Evolutionary conservation across 768 basidiomycete species (phyloP), one percentile per base, ranked within the genome.

Genomic region (Lentinula aciculospora): DNA sequence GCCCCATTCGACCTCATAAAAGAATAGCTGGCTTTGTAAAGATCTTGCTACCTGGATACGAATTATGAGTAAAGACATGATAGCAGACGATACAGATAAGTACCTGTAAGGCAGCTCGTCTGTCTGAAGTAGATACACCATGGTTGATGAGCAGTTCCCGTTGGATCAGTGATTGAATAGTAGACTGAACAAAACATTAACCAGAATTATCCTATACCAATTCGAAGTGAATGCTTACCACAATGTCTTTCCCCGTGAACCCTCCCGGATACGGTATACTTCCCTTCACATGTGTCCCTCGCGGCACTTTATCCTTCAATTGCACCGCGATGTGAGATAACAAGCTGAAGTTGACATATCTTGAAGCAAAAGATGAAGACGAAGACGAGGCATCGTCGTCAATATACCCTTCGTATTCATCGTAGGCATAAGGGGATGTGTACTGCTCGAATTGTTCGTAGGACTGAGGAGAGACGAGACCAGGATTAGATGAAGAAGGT

Each of bases 1-100:
- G 29, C 89, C 92, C 92, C 94, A 96, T 67, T 98, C 94, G 6
- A 98, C 94, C 68, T 98, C 96, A 67, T 93, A 92, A 71, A 97
- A 95, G 78, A 94, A 98, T 4, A 98, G 79, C 68, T 96, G 93
- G 58, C 83, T 87, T 67, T 98, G 94, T 36, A 98, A 76, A 58
- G 90, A 92, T 37, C 93, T 85, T 3, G 94, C 97, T 36, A 96
- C 87, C 67, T 89, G 32, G 27, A 96, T 89, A 8, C 94, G 80
- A 63, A 94, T 92, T 17, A 31, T 17, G 29, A 31, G 13, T 12
- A 19, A 29, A 9, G 15, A 17, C 17, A 32, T 29, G 31, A 29
- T 27, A 29, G 17, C n/a, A 15, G 9, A 29, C 13, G 15, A 19
- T n/a, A 97, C 5, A 98, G 79, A 68, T 96, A 92, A 34, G 32